Conservation (phyloP, 2,329 filamentous ascomycete species). For the Sporothrix mexicana region DNA sequence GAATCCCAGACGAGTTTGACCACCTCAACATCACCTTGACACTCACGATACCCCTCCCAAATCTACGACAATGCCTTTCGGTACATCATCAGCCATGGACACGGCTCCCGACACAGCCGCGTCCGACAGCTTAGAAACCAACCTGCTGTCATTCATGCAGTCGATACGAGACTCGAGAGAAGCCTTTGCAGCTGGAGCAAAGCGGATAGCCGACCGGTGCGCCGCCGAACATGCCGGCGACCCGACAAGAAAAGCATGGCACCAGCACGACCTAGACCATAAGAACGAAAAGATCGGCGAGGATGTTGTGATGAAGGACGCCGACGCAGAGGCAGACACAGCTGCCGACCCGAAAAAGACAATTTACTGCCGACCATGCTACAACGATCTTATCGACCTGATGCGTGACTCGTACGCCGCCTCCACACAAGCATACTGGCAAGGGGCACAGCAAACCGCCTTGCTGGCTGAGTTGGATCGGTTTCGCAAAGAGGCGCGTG, state of each 20-base stretch:
- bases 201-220: constrained; percentile 28
- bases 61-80: background rate
- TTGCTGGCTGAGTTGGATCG: constrained; percentile 58
- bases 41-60: background rate
- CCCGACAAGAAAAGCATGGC: too few species aligned
- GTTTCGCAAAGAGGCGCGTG: constrained; percentile 56
- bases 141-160: constrained; percentile 32
- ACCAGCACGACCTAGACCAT: background rate
- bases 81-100: background rate
- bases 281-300: background rate
- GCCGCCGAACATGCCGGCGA: constrained; percentile 25
- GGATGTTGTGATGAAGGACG: constrained; percentile 46
- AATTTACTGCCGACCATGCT: constrained; percentile 56
- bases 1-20: background rate
- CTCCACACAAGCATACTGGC: constrained; percentile 55
- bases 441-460: constrained; percentile 51
- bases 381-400: constrained; percentile 53
- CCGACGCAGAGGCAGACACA: background rate
- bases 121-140: constrained; percentile 29
- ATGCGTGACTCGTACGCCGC: constrained; percentile 51
- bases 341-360: background rate
- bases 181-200: constrained; percentile 23
- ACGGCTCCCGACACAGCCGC: constrained; percentile 3
- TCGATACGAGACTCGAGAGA: constrained; percentile 34
- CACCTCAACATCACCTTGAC: background rate